Conservation (phyloP, 1,139 yeast genomes). For the Spathaspora sp. region DNA sequence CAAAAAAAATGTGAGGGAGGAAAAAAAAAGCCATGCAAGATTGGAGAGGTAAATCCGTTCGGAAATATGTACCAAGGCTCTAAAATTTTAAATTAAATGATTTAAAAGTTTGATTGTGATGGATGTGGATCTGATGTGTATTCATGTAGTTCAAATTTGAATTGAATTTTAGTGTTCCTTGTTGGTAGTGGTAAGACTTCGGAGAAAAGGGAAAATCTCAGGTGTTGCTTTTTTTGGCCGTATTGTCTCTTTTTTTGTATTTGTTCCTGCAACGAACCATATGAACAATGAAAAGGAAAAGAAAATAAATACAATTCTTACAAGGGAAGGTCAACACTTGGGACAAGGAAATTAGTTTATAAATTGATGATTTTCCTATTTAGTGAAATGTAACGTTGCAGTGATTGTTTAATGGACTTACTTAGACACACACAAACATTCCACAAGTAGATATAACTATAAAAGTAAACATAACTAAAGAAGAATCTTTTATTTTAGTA, state of each 20-base stretch:
- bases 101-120: no score
- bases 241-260: not conserved
- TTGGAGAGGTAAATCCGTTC: not conserved
- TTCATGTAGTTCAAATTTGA: no score
- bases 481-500: no score
- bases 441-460: no score
- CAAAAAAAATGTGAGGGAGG: not conserved
- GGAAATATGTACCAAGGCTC: not conserved
- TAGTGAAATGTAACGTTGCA: not conserved
- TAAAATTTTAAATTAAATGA: no score
- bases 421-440: no score
- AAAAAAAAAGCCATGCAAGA: not conserved
- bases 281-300: not conserved
- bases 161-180: no score
- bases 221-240: conserved; percentile 1
- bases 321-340: conserved; percentile 1
- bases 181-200: not conserved
- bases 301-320: not conserved
- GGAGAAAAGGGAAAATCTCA: not conserved
- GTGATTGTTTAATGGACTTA: not conserved
- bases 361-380: not conserved
- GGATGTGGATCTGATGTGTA: no score
- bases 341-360: not conserved
- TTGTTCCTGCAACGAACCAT: not conserved
- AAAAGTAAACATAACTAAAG: no score